Evolutionary conservation across 352 stramenopile genomes (phyloP), one percentile per base, ranked within the genome.

Genomic region (Globisporangium viniferum): DNA sequence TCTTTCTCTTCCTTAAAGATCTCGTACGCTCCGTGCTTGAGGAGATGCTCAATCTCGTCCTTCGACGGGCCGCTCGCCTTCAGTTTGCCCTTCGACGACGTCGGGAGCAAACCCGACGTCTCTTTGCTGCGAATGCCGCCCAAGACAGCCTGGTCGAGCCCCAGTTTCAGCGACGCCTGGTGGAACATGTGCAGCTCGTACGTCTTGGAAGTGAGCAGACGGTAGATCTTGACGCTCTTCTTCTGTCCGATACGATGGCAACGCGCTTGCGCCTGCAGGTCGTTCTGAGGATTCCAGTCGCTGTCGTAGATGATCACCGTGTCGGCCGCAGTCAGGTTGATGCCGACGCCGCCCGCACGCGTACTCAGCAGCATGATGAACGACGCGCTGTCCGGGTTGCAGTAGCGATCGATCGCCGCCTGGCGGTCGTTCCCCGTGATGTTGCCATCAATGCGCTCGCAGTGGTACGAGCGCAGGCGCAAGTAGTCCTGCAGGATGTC

Each of bases 401-500:
- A 93, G 68, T 94, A 98, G 6, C 90, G 86, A 61, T 98, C 94
- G 72, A 98, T 98, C 1, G 94, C 90, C 15, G 84, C 86, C 78
- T 99, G 97, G 12, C 98, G 89, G 61, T 99, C 95, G 46, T 97
- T 91, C 44, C 97, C 97, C 24, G 95, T 99, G 65, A 99, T 98
- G 53, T 95, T 98, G 54, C 98, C 98, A 76, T 99, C 98, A 67
- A 99, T 99, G 14, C 98, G 89, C 70, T 99, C 97, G 81, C 90
- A 99, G 53, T 92, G 90, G 73, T 99, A 99, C 36, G 82, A 70
- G 24, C 96, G 89, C 36, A 93, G 70, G 10, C 84, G 72, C 22
- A 99, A 73, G 77, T 99, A 99, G 67, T 99, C 98, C 74, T 99
- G 97, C 24, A 99, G 73, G 49, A 99, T 98, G 76, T 99, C 96